phyloP scores from a whole-genome alignment of 2,329 filamentous ascomycete genomes.

The Venturia oleaginea region DNA sequence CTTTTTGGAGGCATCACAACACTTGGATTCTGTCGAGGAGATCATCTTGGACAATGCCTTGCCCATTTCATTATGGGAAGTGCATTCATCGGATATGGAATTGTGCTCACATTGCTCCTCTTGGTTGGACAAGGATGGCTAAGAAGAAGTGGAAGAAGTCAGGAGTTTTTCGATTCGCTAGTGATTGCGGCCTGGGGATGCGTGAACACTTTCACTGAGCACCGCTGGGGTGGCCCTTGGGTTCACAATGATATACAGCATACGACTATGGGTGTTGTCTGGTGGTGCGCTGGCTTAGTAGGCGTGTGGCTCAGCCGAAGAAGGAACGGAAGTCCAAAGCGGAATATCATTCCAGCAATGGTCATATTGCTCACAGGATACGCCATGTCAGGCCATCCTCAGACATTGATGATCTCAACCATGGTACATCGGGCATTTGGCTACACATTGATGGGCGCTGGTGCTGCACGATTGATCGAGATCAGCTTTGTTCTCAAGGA shows the following conservation, averaged over 20 bases:
- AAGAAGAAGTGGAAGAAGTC: constrained; percentile 69
- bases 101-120: constrained; percentile 75
- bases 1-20: constrained; percentile 89
- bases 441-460: constrained; percentile 89
- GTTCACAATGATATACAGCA: constrained; percentile 92
- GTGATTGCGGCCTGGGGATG: constrained; percentile 93
- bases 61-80: constrained; percentile 99
- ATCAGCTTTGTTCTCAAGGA: constrained; percentile 82
- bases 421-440: constrained; percentile 87
- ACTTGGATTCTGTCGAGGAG: constrained; percentile 83
- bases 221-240: constrained; percentile 86
- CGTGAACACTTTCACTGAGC: constrained; percentile 97
- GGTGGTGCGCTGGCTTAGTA: constrained; percentile 89
- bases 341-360: constrained; percentile 87
- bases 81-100: constrained; percentile 90
- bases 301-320: constrained; percentile 87
- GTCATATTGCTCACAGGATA: constrained; percentile 89
- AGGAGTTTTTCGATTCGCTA: constrained; percentile 92
- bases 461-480: constrained; percentile 76
- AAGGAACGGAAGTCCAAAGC: constrained; percentile 73
- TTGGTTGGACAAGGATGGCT: constrained; percentile 86
- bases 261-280: constrained; percentile 98
- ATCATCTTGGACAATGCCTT: constrained; percentile 84
- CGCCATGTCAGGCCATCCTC: constrained; percentile 89
- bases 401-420: constrained; percentile 72